A percentile compares a stretch with the other conserved stretches of the same genome.
Conservation (phyloP, 139 green algal species). For the Mesotaenium endlicherianum region DNA sequence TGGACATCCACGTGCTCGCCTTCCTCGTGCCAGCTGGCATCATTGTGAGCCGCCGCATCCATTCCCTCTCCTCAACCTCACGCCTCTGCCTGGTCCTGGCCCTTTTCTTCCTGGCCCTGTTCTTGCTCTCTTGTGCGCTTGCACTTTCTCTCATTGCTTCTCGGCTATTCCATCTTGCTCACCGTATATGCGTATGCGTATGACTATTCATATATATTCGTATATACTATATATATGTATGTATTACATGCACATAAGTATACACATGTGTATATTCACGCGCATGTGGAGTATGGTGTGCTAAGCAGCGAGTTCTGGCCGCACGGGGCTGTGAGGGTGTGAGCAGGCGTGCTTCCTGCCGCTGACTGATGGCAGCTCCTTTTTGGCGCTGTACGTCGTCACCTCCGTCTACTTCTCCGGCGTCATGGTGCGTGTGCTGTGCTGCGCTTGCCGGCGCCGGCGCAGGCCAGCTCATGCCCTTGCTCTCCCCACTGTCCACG, state of each 20-base stretch:
- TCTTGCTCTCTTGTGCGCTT: neutral
- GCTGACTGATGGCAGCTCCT: slow-evolving; percentile 76
- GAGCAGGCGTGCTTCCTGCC: slow-evolving; percentile 68
- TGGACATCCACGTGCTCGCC: slow-evolving; percentile 59
- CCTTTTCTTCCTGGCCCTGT: neutral
- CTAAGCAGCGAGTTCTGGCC: neutral
- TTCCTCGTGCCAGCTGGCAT: slow-evolving; percentile 50
- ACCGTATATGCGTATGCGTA: too few species aligned
- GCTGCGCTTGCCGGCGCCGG: slow-evolving; percentile 93
- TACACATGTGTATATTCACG: neutral
- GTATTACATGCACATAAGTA: neutral
- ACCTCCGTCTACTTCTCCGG: slow-evolving; percentile 88
- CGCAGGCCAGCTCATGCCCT: too few species aligned
- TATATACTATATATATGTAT: neutral
- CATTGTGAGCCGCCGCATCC: slow-evolving; percentile 32
- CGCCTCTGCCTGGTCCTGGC: slow-evolving; percentile 2
- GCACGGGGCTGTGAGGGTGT: neutral
- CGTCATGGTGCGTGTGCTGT: slow-evolving; percentile 64
- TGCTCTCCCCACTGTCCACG: too few species aligned
- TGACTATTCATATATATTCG: neutral
- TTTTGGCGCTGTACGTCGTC: slow-evolving; percentile 91
- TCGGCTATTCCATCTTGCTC: too few species aligned
- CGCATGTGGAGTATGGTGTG: neutral
- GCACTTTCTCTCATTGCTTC: neutral
- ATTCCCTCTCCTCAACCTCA: neutral